These are phyloP conservation scores for Pseudocercospora fijiensis DNA, from an alignment of 2,329 filamentous ascomycete species.

Conservation along the genomic window DNA sequence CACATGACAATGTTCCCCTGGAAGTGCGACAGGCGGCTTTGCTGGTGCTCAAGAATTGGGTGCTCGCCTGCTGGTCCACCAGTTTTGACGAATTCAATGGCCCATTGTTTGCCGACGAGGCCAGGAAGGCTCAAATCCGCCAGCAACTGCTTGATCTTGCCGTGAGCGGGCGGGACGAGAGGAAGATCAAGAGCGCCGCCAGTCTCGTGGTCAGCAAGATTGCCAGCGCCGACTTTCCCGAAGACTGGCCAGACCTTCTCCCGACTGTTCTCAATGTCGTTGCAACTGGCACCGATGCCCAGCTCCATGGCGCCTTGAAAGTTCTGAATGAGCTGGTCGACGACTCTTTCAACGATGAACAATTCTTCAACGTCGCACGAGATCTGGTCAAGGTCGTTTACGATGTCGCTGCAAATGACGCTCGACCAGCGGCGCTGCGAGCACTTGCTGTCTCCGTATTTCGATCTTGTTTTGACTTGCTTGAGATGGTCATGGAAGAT, in stretches of 20 bases:
- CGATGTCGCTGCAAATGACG: conserved; percentile 73
- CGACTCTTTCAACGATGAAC: conserved; percentile 87
- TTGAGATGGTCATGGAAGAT: conserved; percentile 95
- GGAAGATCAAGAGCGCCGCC: conserved; percentile 84
- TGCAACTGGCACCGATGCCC: conserved; percentile 69
- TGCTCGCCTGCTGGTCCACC: conserved; percentile 79
- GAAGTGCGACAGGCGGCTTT: conserved; percentile 81
- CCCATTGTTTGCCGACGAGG: conserved; percentile 64
- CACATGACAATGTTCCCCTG: conserved; percentile 69
- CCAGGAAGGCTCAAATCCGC: conserved; percentile 71
- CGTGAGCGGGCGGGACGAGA: conserved; percentile 69
- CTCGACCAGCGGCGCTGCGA: conserved; percentile 68
- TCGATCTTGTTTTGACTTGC: conserved; percentile 84
- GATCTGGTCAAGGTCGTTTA: conserved; percentile 83
- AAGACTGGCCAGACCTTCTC: conserved; percentile 88
- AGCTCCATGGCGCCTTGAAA: conserved; percentile 84
- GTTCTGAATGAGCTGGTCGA: conserved; percentile 89
- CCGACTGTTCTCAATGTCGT: conserved; percentile 77
- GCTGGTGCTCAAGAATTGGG: conserved; percentile 75
- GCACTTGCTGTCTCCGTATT: conserved; percentile 89
- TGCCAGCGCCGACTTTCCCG: conserved; percentile 86
- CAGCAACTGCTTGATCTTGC: conserved; percentile 74
- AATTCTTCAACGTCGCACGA: conserved; percentile 87
- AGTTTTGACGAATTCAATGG: conserved; percentile 68
- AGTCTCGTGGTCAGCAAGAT: conserved; percentile 93